Base-by-base conservation (phyloP, 768 basidiomycete genomes). In the Tricholoma matsutake region DNA sequence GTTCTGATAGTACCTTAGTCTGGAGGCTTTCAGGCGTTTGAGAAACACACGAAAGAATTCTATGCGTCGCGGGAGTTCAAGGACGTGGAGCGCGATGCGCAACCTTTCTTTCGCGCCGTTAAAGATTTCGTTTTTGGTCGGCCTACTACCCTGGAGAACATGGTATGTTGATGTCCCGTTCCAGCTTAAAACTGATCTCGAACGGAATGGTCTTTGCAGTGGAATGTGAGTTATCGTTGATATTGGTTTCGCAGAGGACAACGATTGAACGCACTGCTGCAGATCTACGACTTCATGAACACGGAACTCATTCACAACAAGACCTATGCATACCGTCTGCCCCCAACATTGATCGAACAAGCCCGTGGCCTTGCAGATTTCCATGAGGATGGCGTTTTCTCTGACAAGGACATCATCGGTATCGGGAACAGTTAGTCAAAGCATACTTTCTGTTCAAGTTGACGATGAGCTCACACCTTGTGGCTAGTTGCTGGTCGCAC, bases 231-330 rank as follows among this genome's bases (percentile, higher is more conserved):
- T 75, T 7, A 25, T 25, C 16, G 37, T 39, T 6, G 37, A 39
- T 5, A 29, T 41, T 3, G 32, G n/a, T 20, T 29, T 16, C 8
- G 13, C 14, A n/a, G 20, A 9, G 29, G 13, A n/a, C 10, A 4
- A 11, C 28, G 32, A 28, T 37, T 64, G 49, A 63, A 53, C 0
- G 37, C 54, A 29, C 14, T 39, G 53, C 55, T 54, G 45, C 64
- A 91, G 89, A 78, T 93, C 67, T 89, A 79, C 73, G 91, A 93
- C 75, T 94, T 82, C 74, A 78, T 94, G 69, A 86, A 86, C 77
- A 83, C 89, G 16, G 79, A 92, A 70, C 79, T 89, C 64, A 81
- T 79, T 54, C 89, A 96, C 81, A 94, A 95, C 82, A 85, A 84
- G 76, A 88, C 88, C 29, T 94, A 87, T 64, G 87, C 88, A 2